A percentile compares a stretch with the other conserved stretches of the same genome.
Evolutionary conservation across 2,329 filamentous ascomycete species (phyloP).

Genomic region (Monosporascus cannonballus): DNA sequence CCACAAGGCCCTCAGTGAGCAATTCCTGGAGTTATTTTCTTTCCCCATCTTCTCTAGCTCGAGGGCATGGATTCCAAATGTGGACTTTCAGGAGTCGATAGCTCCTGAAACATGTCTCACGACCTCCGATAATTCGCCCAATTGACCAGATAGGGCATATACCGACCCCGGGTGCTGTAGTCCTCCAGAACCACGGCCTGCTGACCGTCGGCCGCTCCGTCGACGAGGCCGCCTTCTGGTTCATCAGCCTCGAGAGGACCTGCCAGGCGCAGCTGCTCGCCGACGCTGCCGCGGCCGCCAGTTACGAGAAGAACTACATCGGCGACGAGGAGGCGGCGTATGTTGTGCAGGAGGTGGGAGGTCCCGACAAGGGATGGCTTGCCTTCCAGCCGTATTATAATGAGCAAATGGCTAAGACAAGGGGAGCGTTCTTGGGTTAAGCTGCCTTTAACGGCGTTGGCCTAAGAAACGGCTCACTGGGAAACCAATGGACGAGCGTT

Average conservation of each 20-base stretch:
- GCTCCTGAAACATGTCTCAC: too few species aligned
- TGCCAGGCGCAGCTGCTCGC: constrained; percentile 32
- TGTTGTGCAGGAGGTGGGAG: constrained; percentile 24
- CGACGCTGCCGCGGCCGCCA: constrained; percentile 9
- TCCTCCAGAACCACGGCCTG: constrained; percentile 39
- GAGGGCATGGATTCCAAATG: too few species aligned
- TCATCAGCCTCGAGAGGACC: constrained; percentile 32
- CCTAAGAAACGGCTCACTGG: too few species aligned
- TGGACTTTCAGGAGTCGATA: too few species aligned
- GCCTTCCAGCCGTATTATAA: constrained; percentile 49
- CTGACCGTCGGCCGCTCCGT: constrained; percentile 35
- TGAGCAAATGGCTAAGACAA: constrained; percentile 43
- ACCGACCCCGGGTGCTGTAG: too few species aligned
- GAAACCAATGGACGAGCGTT: too few species aligned
- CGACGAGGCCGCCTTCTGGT: constrained; percentile 38
- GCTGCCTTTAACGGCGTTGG: too few species aligned
- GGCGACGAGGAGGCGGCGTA: background rate
- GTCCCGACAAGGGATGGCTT: constrained; percentile 45
- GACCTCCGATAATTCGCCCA: too few species aligned
- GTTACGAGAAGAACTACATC: constrained; percentile 3
- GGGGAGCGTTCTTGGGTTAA: constrained; percentile 36
- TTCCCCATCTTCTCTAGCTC: too few species aligned
- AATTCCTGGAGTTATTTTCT: too few species aligned
- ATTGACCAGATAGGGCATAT: too few species aligned
- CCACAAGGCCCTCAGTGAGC: constrained; percentile 26